A percentile compares a stretch with the other conserved stretches of the same genome.
These are phyloP conservation scores for Tetracentron sinense DNA, from an alignment of 164 flowering plant species.

Conservation along the genomic window DNA sequence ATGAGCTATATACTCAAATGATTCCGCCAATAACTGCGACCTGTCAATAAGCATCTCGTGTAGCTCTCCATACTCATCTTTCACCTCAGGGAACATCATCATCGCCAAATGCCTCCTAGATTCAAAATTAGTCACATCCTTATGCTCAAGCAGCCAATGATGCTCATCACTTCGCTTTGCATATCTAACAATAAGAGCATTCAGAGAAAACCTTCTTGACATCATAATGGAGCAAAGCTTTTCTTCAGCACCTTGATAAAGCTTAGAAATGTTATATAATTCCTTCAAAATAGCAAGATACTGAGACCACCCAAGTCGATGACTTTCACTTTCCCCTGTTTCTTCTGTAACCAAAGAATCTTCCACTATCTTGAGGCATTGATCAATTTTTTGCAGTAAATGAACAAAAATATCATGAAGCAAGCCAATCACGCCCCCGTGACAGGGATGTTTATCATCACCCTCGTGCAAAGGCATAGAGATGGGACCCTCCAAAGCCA, in stretches of 20 bases:
- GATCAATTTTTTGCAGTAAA: conserved; percentile 41
- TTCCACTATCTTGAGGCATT: conserved; percentile 46
- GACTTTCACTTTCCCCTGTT: conserved; percentile 25
- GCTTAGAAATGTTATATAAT: conserved; percentile 45
- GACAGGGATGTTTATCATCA: conserved; percentile 14
- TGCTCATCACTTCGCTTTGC: conserved; percentile 60
- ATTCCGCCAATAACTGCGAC: conserved; percentile 66
- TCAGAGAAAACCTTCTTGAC: conserved; percentile 37
- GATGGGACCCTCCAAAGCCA: conserved; percentile 26
- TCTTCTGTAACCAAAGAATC: conserved; percentile 19
- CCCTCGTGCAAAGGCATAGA: conserved; percentile 22
- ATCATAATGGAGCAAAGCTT: conserved; percentile 39
- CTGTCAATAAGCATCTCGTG: conserved; percentile 95
- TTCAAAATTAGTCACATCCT: conserved; percentile 70
- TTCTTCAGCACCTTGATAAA: conserved; percentile 51
- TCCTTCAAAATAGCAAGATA: conserved; percentile 67
- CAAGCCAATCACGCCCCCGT: conserved; percentile 36
- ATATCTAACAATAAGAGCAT: conserved; percentile 41
- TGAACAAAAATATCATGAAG: conserved; percentile 39
- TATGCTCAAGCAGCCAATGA: conserved; percentile 68
- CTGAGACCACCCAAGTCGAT: conserved; percentile 33
- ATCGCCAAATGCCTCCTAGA: conserved; percentile 67
- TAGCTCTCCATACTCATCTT: conserved; percentile 73
- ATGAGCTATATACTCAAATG: conserved; percentile 65
- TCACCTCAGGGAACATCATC: conserved; percentile 79